Evolutionary conservation across 768 basidiomycete species (phyloP).

Genomic region (Podaxis sp.): DNA sequence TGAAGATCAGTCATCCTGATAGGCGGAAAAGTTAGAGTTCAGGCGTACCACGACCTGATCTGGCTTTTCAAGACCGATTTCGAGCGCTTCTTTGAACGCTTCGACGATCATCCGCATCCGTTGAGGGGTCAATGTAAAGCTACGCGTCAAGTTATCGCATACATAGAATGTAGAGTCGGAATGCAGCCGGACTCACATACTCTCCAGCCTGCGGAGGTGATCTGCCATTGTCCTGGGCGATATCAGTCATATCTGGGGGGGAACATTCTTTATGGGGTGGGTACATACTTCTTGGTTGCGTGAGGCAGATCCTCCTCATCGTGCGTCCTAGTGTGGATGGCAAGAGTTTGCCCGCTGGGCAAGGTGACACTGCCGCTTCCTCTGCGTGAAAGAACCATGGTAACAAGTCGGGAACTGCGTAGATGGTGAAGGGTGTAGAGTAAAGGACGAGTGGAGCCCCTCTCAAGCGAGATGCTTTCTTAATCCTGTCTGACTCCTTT

Average conservation of each 20-base stretch:
- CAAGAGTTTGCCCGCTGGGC: conserved; percentile 74
- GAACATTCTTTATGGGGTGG: conserved; percentile 10
- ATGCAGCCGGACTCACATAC: conserved; percentile 52
- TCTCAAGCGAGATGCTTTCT: conserved; percentile 1
- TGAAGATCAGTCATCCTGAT: conserved; percentile 8
- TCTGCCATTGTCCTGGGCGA: conserved; percentile 82
- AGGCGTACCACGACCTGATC: conserved; percentile 84
- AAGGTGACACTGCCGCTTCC: conserved; percentile 75
- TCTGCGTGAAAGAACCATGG: conserved; percentile 69
- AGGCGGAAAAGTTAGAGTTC: conserved; percentile 4
- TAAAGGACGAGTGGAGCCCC: not conserved
- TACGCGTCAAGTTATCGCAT: conserved; percentile 25
- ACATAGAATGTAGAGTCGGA: conserved; percentile 11
- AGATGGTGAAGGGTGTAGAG: conserved; percentile 19
- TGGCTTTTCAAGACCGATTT: conserved; percentile 78
- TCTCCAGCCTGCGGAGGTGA: conserved; percentile 89
- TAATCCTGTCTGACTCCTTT: conserved; percentile 14
- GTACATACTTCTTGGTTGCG: conserved; percentile 84
- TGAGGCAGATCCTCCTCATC: conserved; percentile 88
- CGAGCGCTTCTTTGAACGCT: conserved; percentile 90
- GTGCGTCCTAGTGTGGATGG: conserved; percentile 85
- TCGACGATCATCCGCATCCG: conserved; percentile 97
- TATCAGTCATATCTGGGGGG: conserved; percentile 16
- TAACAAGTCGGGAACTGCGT: conserved; percentile 5
- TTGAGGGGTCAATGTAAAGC: conserved; percentile 86